Evolutionary conservation across 371 early-diverging fungal genomes (phyloP).

Genomic region (Nosema muscidifuracis): DNA sequence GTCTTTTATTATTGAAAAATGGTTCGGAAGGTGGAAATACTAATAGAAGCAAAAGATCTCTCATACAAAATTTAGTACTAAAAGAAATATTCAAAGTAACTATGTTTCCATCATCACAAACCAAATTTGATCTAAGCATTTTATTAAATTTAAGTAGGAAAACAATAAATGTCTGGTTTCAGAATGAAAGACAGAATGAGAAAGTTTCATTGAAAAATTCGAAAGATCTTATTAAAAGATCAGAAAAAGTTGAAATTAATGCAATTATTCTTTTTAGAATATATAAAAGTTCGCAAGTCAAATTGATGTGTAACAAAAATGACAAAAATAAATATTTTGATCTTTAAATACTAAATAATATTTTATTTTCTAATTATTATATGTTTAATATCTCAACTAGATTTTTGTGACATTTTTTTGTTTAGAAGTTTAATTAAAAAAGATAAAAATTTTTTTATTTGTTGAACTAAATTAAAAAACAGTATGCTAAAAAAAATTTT

Average conservation of each 20-base stretch:
- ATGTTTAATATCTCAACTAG: too few species aligned
- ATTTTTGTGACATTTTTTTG: too few species aligned
- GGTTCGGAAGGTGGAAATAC: neutral
- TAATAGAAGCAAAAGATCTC: constrained; percentile 39
- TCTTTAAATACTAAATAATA: too few species aligned
- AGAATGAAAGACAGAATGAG: constrained; percentile 40
- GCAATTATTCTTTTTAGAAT: neutral
- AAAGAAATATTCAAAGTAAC: constrained; percentile 50
- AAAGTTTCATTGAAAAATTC: neutral
- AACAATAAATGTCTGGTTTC: constrained; percentile 59
- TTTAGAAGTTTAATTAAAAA: too few species aligned
- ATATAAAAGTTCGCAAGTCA: neutral
- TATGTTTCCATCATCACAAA: constrained; percentile 42
- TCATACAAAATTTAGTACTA: constrained; percentile 41
- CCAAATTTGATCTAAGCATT: constrained; percentile 45
- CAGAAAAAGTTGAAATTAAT: neutral
- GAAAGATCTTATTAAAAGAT: neutral
- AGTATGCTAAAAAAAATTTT: too few species aligned
- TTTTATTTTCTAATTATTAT: too few species aligned
- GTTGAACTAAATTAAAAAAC: too few species aligned
- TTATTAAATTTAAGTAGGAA: constrained; percentile 43
- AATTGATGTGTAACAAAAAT: too few species aligned
- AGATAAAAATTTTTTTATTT: too few species aligned
- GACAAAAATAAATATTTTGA: too few species aligned
- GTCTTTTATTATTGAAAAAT: constrained; percentile 41